These are phyloP conservation scores for Castanea crenata DNA, from an alignment of 306 rosid genomes.

Conservation along the genomic window DNA sequence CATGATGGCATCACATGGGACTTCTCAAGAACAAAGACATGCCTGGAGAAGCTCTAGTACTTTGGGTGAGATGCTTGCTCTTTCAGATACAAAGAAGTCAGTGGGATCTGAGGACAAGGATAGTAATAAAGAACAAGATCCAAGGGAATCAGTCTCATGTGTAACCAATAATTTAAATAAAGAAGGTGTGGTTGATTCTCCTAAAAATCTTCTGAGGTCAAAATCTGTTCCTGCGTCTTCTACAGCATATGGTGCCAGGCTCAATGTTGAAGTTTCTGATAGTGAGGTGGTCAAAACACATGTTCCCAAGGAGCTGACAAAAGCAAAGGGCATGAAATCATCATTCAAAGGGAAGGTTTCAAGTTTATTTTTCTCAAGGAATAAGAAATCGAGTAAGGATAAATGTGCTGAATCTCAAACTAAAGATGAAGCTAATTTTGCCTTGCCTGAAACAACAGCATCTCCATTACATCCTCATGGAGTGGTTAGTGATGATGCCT, in stretches of 20 bases:
- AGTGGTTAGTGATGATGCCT: conserved; percentile 38
- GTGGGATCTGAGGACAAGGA: conserved; percentile 35
- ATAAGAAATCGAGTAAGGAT: conserved; percentile 65
- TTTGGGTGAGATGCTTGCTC: conserved; percentile 94
- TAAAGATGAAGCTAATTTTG: conserved; percentile 36
- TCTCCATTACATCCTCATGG: conserved; percentile 32
- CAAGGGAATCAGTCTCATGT: conserved; percentile 45
- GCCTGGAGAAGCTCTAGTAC: conserved; percentile 66
- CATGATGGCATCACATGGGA: conserved; percentile 59
- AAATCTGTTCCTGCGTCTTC: conserved; percentile 71
- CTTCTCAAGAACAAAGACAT: conserved; percentile 56
- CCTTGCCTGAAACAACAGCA: conserved; percentile 35
- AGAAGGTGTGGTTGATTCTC: conserved; percentile 36
- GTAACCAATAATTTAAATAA: conserved; percentile 38
- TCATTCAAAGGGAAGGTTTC: conserved; percentile 85
- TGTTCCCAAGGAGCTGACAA: conserved; percentile 44
- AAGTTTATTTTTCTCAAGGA: conserved; percentile 80
- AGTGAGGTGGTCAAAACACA: conserved; percentile 32
- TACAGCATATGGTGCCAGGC: conserved; percentile 35
- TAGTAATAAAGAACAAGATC: conserved; percentile 45
- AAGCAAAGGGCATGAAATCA: conserved; percentile 63
- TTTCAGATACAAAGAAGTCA: conserved; percentile 61
- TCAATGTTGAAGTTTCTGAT: conserved; percentile 47
- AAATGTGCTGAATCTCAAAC: conserved; percentile 44
- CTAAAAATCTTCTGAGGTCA: conserved; percentile 70